These are phyloP conservation scores for Arabidopsis hybrid DNA, from an alignment of 441 rosid genomes.

Conservation along the genomic window DNA sequence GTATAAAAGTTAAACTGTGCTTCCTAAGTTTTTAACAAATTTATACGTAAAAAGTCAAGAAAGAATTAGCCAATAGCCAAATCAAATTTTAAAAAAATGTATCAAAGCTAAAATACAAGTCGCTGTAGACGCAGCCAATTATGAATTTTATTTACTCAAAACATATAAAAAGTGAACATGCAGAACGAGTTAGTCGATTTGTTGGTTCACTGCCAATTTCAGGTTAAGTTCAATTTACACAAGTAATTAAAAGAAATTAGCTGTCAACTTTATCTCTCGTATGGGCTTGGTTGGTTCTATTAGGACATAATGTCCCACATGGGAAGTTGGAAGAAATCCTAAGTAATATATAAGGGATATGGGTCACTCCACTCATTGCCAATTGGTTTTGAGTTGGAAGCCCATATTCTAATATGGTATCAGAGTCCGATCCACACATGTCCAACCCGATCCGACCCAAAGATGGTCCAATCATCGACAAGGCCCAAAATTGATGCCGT, in stretches of 20 bases:
- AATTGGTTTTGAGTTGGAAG: too few species aligned
- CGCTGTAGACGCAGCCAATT: constrained; percentile 29
- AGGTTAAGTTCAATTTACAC: constrained; percentile 25
- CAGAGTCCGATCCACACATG: too few species aligned
- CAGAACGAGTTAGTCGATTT: constrained; percentile 14
- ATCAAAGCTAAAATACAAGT: constrained; percentile 20
- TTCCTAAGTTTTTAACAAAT: constrained; percentile 18
- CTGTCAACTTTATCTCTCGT: constrained; percentile 13
- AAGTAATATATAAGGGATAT: too few species aligned
- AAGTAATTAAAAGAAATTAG: constrained; percentile 19
- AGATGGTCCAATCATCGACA: too few species aligned
- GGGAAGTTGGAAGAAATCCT: too few species aligned
- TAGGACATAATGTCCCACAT: too few species aligned
- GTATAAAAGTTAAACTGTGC: constrained; percentile 15
- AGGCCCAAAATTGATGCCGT: too few species aligned
- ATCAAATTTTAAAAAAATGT: constrained; percentile 5
- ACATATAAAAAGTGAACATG: constrained; percentile 7
- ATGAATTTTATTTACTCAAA: constrained; percentile 25
- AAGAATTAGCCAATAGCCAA: constrained; percentile 14
- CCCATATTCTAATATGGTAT: too few species aligned
- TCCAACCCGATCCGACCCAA: too few species aligned
- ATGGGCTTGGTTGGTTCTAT: not conserved
- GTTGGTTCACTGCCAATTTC: constrained; percentile 23
- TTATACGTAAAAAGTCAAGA: constrained; percentile 32
- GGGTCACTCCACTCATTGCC: too few species aligned